Evolutionary conservation across 1,284 basidiomycete genomes (phyloP), one percentile per base, ranked within the genome.

Genomic region (Ganoderma sinense): DNA sequence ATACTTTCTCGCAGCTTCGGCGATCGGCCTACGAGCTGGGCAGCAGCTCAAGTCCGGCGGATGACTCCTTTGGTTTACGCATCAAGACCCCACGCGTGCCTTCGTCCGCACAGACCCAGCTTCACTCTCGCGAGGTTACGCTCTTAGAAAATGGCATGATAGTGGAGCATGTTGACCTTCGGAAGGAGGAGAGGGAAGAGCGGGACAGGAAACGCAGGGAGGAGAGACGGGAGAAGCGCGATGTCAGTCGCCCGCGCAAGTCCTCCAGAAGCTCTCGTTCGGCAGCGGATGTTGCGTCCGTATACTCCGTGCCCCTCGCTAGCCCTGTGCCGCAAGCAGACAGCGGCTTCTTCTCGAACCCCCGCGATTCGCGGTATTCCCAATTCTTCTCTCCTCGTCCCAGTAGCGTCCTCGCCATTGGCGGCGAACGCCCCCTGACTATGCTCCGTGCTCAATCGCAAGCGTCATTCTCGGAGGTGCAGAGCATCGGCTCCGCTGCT

Each of bases 121-220:
- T 81, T 29, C 86, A 88, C 64, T 88, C 89, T 59, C 89, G 93
- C 23, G 92, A 95, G 67, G 86, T 94, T 4, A 94, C 93, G 0
- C 82, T 96, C 14, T 85, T 96, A 18, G 91, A 95, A 78, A 95
- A 94, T 75, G 94, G 94, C 10, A 90, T 96, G 87, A 92, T 95
- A 62, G 90, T 96, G 10, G 94, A 96, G 75, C 91, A 93, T 69
- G 91, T 95, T 58, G 88, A 95, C 79, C 88, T 96, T n/a, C 88
- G 90, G 56, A 89, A 86, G 73, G 94, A 94, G 74, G 94, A 93
- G 76, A 89, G 80, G 75, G 80, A 80, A 45, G 72, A 73, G 64
- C 67, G 67, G 3, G 67, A 69, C 18, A 59, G 63, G n/a, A 62
- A 36, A 31, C 68, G 68, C 26, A 89, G 80, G 74, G 80, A 79